Base-by-base conservation (phyloP, 805 yeast genomes). In the Nematodospora valgi region DNA sequence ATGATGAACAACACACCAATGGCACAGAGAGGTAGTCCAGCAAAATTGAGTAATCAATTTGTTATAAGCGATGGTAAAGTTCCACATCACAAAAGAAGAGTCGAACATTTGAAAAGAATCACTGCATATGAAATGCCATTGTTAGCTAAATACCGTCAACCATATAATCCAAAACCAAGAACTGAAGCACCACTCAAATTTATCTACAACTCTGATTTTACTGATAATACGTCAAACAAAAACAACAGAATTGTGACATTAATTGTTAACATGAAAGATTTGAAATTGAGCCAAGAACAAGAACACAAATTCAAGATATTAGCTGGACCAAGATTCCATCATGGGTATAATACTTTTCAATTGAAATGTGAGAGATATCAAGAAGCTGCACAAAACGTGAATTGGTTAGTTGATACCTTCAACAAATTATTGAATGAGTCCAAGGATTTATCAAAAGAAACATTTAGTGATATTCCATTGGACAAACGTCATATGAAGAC, bases 121-220 rank as follows among this genome's bases (percentile, higher is more conserved):
- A 86, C 94, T 8, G 96, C 97, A 0, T 91, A 82, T 62, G 98
- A 91, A 56, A 73, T 91, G 70, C 98, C 98, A 5, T 73, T 78
- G 37, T 70, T 93, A 44, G 79, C 81, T 27, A 79, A 86, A 57
- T 84, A 72, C 55, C 81, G 91, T 47, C 78, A 82, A 58, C 72
- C 70, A 40, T 89, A 85, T 64, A 56, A 51, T 22, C 81, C 81
- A 14, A 67, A 68, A 10, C 46, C 68, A 5, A 46, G 47, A 8
- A 53, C 50, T 12, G 64, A 68, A 18, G 58, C 68, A 7, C 87
- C 88, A 4, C 64, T 88, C 26, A 66, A 68, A 24, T 84, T 83
- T 52, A 76, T 80, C 47, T 89, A 80, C 64, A 52, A 53, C 23
- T 77, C 85, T 12, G 78, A 83, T 27, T 85, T 79, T 51, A 54